phyloP scores from a whole-genome alignment of 2,329 filamentous ascomycete genomes.

The Xenosphaeropsis pyriputrescens region DNA sequence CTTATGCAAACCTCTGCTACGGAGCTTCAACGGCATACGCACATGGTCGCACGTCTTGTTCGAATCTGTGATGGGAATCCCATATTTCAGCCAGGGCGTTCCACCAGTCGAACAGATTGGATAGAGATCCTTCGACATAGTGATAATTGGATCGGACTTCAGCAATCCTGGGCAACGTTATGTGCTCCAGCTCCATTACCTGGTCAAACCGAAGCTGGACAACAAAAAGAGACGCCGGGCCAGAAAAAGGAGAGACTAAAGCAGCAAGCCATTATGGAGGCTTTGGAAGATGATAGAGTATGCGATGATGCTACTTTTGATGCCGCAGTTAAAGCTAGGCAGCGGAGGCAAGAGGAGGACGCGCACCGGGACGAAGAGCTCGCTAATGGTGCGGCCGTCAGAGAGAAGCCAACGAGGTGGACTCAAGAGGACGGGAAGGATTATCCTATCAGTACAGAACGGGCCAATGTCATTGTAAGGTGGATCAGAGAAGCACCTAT shows the following conservation, averaged over 20 bases:
- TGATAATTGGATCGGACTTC: constrained; percentile 55
- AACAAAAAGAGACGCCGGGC: constrained; percentile 29
- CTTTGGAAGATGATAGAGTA: constrained; percentile 51
- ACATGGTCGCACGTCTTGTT: constrained; percentile 65
- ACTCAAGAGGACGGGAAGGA: constrained; percentile 51
- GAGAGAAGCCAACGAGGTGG: constrained; percentile 34
- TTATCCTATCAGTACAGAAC: constrained; percentile 54
- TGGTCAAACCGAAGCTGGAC: constrained; percentile 15
- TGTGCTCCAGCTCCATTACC: constrained; percentile 46
- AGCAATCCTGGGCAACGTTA: constrained; percentile 53
- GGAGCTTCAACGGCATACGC: constrained; percentile 64
- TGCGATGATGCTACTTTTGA: constrained; percentile 52
- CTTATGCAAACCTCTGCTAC: constrained; percentile 65
- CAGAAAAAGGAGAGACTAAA: constrained; percentile 43
- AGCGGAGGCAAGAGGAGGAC: constrained; percentile 39
- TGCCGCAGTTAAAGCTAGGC: constrained; percentile 44
- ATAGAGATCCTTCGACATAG: constrained; percentile 55
- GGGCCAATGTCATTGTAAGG: constrained; percentile 50
- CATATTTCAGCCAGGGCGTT: constrained; percentile 59
- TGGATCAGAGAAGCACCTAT: constrained; percentile 52
- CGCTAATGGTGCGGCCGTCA: constrained; percentile 11
- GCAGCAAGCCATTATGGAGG: constrained; percentile 51
- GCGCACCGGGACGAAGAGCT: constrained; percentile 27
- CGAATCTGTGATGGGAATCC: constrained; percentile 68
- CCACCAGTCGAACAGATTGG: constrained; percentile 66